A percentile compares a stretch with the other conserved stretches of the same genome.
phyloP scores from a whole-genome alignment of 257 asterid genomes.

The Rhazya stricta region DNA sequence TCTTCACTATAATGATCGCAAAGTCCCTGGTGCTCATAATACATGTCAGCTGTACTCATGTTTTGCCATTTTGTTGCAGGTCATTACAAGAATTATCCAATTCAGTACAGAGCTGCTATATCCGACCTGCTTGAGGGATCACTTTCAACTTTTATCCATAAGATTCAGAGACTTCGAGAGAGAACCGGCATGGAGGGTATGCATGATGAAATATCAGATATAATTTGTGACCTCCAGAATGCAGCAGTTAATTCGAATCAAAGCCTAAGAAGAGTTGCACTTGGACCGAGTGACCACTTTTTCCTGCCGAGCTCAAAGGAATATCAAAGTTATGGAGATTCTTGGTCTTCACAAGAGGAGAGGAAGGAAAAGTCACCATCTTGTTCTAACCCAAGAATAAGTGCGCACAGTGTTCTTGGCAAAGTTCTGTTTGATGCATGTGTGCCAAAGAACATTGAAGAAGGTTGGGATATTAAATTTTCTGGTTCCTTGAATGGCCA shows the following conservation, averaged over 20 bases:
- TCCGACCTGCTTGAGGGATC: constrained; percentile 62
- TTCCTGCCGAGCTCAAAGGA: constrained; percentile 68
- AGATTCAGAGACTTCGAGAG: constrained; percentile 58
- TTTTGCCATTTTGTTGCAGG: constrained; percentile 37
- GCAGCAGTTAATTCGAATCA: constrained; percentile 79
- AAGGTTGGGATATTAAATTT: constrained; percentile 82
- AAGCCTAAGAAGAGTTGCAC: constrained; percentile 76
- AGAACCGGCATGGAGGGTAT: constrained; percentile 38
- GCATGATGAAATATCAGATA: constrained; percentile 52
- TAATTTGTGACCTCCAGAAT: constrained; percentile 86
- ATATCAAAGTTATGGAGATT: constrained; percentile 39
- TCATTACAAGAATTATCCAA: constrained; percentile 39
- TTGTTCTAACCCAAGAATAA: constrained; percentile 48
- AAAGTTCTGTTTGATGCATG: constrained; percentile 78
- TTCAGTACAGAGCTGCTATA: constrained; percentile 46
- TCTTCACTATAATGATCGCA: neutral
- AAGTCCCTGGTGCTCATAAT: neutral
- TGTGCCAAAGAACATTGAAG: constrained; percentile 72
- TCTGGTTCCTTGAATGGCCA: constrained; percentile 66
- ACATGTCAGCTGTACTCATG: neutral
- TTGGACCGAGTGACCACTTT: constrained; percentile 74
- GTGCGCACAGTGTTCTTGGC: constrained; percentile 74
- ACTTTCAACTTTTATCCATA: constrained; percentile 43
- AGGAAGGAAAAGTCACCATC: constrained; percentile 42
- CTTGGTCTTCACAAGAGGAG: constrained; percentile 37